Evolutionary conservation across 331 rosid species (phyloP), one percentile per base, ranked within the genome.

Genomic region (Acacia pycnantha): DNA sequence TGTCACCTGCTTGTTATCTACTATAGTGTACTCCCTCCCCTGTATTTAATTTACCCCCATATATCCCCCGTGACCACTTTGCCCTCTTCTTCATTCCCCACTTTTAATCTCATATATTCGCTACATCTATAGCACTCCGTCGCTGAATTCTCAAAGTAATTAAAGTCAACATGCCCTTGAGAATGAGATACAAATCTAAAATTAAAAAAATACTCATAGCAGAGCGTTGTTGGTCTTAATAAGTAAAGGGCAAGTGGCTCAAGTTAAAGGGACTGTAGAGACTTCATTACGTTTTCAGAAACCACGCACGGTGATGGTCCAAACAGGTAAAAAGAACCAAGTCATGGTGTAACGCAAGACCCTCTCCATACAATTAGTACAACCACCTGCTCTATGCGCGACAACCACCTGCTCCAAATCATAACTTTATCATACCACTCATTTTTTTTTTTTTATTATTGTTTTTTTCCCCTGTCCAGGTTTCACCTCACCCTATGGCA

Each of bases 361-460:
- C 46, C 33, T 58, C 81, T 19, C 16, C 33, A 31, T 3, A 31
- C 33, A 31, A 31, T 31, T 31, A 31, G 33, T 31, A 31, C 33
- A 31, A 31, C 33, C 33, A 31, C 15, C 68, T 47, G 68, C 31
- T 6, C 29, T n/a, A 8, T 59, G 66, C 46, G 14, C 18, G 14
- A 50, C 37, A 13, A 46, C 33, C 24, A 50, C 15, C 68, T 47
- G 68, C 31, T 6, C 29, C 1, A 51, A 70, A 85, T 82, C 84
- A 85, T 85, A 21, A 43, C 67, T 58, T 48, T 48, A 74, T 85
- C 58, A 85, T 85, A 74, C 77, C 73, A 44, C 12, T 26, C 33
- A 0, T 24, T 59, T 26, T 59, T 11, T 12, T 29, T 29, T 29
- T 14, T 15, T 6, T 66, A 18, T 35, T 35, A 67, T 67, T 16